These are phyloP conservation scores for Fusarium succisae DNA, from an alignment of 2,329 filamentous ascomycete genomes.

Conservation along the genomic window DNA sequence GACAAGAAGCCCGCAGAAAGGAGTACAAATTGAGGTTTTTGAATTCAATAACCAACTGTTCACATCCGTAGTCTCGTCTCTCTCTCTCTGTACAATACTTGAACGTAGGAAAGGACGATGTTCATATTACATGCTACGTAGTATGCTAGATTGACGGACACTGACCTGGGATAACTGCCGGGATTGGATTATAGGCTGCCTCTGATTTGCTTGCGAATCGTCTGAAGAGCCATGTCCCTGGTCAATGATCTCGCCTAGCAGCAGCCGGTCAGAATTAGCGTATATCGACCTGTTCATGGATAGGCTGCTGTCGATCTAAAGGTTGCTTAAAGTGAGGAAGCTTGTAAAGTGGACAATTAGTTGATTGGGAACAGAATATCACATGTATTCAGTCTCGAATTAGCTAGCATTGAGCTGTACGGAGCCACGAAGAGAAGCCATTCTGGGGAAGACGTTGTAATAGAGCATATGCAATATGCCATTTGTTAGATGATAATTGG, in stretches of 20 bases:
- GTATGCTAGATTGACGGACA: conserved; percentile 7
- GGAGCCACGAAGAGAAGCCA: neutral
- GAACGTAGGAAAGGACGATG: conserved; percentile 4
- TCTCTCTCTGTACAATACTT: neutral
- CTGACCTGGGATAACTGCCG: conserved; percentile 28
- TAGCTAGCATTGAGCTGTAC: neutral
- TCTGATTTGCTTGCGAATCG: conserved; percentile 23
- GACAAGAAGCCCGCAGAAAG: neutral
- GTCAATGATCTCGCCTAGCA: conserved; percentile 35
- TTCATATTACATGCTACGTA: neutral
- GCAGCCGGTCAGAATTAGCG: conserved; percentile 22
- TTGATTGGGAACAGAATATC: neutral
- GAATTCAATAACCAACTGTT: neutral
- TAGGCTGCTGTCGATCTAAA: conserved; percentile 3
- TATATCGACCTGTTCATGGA: neutral
- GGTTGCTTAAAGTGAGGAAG: conserved; percentile 4
- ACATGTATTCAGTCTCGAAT: neutral
- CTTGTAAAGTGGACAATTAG: conserved; percentile 21
- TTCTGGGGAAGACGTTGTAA: neutral
- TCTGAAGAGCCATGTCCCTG: conserved; percentile 8
- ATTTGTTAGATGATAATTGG: neutral
- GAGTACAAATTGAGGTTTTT: neutral
- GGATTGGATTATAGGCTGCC: conserved; percentile 10
- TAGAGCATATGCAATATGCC: neutral
- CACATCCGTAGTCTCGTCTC: neutral